Percentiles rank a stretch among this genome's conserved stretches.
phyloP scores from a whole-genome alignment of 129 eudicot genomes.

The Logfia minima region DNA sequence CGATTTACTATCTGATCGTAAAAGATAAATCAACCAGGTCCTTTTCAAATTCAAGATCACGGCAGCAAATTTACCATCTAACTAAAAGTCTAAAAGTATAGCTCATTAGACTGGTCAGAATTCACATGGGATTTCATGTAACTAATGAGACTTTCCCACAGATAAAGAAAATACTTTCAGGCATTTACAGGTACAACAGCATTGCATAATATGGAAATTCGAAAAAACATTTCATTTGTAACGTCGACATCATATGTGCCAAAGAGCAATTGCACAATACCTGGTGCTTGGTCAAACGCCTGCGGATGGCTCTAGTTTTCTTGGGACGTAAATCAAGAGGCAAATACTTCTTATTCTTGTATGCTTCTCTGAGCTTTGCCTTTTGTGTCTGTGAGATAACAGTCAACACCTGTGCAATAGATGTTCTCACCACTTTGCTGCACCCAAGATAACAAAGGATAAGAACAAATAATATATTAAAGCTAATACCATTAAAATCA shows the following conservation, averaged over 20 bases:
- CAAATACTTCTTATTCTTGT: slow-evolving; percentile 58
- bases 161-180: not conserved
- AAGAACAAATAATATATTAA: not conserved
- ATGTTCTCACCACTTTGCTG: slow-evolving; percentile 51
- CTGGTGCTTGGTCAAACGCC: slow-evolving; percentile 60
- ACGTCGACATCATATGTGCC: not conserved
- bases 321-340: slow-evolving; percentile 65
- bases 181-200: not conserved
- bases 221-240: not conserved
- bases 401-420: slow-evolving; percentile 54
- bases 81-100: not conserved
- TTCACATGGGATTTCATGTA: not conserved
- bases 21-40: not conserved
- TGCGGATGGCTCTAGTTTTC: slow-evolving; percentile 64
- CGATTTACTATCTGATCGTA: not conserved
- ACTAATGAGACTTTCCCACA: not conserved
- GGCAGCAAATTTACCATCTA: not conserved
- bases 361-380: slow-evolving; percentile 51
- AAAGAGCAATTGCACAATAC: slow-evolving; percentile 17
- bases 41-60: not conserved
- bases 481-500: not conserved
- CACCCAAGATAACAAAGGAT: slow-evolving; percentile 14
- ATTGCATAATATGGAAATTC: not conserved
- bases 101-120: not conserved
- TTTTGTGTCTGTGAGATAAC: slow-evolving; percentile 62